Evolutionary conservation across 2,329 filamentous ascomycete species (phyloP).

Genomic region (Samsoniella hepiali): DNA sequence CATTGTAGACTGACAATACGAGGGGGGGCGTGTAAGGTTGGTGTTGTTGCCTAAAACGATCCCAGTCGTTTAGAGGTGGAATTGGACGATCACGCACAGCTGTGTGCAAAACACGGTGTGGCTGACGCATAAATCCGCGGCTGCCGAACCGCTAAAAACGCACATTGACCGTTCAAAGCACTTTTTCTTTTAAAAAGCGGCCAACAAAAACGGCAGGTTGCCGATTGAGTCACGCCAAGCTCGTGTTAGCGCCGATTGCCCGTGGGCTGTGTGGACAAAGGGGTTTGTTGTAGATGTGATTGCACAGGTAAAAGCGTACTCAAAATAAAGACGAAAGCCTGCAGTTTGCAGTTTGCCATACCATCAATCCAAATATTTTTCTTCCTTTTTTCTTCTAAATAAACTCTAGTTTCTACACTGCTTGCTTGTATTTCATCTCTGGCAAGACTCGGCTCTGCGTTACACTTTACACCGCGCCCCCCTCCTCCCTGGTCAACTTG

Average conservation of each 20-base stretch:
- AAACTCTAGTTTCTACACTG: no score
- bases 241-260: not conserved
- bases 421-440: not conserved
- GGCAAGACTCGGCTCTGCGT: not conserved
- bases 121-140: not conserved
- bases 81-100: not conserved
- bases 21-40: not conserved
- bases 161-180: no score
- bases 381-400: not conserved
- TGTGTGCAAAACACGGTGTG: not conserved
- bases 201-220: not conserved
- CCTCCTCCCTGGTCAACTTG: not conserved
- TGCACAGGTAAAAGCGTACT: no score
- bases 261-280: not conserved
- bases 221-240: slow-evolving; percentile 9
- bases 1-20: not conserved
- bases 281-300: not conserved
- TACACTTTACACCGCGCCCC: not conserved
- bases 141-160: no score
- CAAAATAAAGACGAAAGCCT: no score
- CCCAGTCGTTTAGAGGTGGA: not conserved
- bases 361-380: not conserved
- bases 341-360: no score
- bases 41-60: slow-evolving; percentile 3
- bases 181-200: no score